Evolutionary conservation across 2,329 filamentous ascomycete genomes (phyloP).

Genomic region (Cytospora mali): DNA sequence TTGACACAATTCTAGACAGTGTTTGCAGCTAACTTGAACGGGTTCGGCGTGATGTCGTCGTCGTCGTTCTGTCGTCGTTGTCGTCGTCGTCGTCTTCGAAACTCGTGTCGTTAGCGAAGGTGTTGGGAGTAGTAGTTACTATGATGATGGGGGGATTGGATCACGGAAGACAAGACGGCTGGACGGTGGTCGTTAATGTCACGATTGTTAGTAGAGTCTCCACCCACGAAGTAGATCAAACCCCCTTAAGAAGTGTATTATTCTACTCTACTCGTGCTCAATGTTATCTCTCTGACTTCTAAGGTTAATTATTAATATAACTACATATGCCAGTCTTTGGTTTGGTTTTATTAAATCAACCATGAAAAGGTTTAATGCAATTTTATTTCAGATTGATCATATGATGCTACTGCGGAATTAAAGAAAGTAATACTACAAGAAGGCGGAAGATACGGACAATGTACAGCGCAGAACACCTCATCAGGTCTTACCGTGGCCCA

Average conservation of each 20-base stretch:
- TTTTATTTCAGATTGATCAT: too few species aligned
- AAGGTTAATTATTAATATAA: too few species aligned
- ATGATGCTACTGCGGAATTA: too few species aligned
- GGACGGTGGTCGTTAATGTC: slow-evolving; percentile 9
- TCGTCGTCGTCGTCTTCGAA: slow-evolving; percentile 1
- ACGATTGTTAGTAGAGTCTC: too few species aligned
- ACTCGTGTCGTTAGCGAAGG: neutral
- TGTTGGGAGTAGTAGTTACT: neutral
- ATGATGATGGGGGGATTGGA: neutral
- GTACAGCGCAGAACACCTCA: slow-evolving; percentile 1
- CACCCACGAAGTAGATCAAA: too few species aligned
- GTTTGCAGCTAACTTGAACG: slow-evolving; percentile 1
- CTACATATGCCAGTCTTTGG: too few species aligned
- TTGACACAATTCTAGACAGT: slow-evolving; percentile 14
- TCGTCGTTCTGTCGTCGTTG: neutral
- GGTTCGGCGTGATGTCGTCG: slow-evolving; percentile 6
- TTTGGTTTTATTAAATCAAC: too few species aligned
- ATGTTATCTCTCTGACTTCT: too few species aligned
- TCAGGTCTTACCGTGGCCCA: neutral
- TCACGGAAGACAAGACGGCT: slow-evolving; percentile 12
- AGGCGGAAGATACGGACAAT: slow-evolving; percentile 14
- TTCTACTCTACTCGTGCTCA: too few species aligned
- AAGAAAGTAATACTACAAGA: too few species aligned
- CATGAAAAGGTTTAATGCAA: too few species aligned
- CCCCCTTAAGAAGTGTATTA: too few species aligned